These are phyloP conservation scores for Silene uniflora DNA, from an alignment of 148 eudicot species.

Conservation along the genomic window DNA sequence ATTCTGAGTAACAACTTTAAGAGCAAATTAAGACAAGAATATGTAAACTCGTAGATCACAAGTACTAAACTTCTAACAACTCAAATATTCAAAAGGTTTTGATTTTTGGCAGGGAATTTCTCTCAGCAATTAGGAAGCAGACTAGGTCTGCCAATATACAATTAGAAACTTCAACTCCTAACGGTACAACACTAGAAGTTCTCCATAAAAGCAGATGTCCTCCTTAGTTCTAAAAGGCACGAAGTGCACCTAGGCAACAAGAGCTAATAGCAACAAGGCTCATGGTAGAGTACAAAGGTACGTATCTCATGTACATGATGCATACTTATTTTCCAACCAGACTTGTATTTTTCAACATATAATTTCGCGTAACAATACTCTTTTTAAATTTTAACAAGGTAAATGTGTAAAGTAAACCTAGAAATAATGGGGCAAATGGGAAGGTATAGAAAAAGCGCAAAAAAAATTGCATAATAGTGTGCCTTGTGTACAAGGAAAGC, in stretches of 20 bases:
- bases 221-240: background rate
- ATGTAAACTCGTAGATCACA: background rate
- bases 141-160: background rate
- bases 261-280: background rate
- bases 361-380: background rate
- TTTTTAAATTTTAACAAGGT: background rate
- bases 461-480: background rate
- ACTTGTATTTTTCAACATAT: background rate
- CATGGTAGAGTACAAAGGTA: background rate
- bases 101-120: background rate
- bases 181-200: background rate
- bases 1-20: background rate
- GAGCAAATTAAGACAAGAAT: background rate
- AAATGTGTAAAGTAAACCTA: background rate
- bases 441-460: background rate
- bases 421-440: background rate
- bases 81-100: background rate
- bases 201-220: background rate
- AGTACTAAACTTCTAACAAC: background rate
- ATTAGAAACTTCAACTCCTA: background rate
- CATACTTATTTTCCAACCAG: background rate
- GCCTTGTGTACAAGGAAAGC: background rate
- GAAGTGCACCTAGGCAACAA: background rate
- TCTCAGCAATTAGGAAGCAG: background rate
- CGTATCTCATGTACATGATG: background rate